Base-by-base conservation (phyloP, 306 rosid species). In the Psophocarpus tetragonolobus region DNA sequence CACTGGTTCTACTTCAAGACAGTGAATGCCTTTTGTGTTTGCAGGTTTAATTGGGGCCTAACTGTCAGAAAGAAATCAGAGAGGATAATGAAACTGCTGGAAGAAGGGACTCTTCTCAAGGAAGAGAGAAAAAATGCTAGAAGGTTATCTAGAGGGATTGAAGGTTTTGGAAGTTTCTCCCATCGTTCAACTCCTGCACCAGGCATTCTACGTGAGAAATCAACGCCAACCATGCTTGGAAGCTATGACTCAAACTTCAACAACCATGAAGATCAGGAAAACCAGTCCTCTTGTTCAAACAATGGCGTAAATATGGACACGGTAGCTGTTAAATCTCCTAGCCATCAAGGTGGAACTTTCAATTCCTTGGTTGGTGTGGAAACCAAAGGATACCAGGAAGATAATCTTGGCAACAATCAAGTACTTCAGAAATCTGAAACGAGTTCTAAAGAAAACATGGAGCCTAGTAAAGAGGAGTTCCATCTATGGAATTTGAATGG, bases 1-100 rank as follows among this genome's bases (percentile, higher is more conserved):
- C 38, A 30, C 8, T 60, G 14, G 18, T 7, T 11, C 44, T 23
- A 14, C 66, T n/a, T n/a, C n/a, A 33, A 48, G 66, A 41, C 57
- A 38, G 35, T 69, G 50, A 74, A 14, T 8, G 21, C 8, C 47
- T 64, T 18, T 51, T 33, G 62, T 61, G 1, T 57, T 32, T 42
- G 72, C 90, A 95, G 97, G 86, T 95, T 95, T 88, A 95, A 95
- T 14, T 95, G 99, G 99, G 99, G 99, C 35, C 58, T 95, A 36
- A 82, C 92, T 21, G 96, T 90, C 7, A 87, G 97, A 76, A 95
- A 91, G 68, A 95, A 90, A 83, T 87, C 97, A 3, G 94, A 83
- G 78, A 71, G 92, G 76, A 80, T 92, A 68, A 7, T 87, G 90
- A 91, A 86, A 50, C 75, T 92, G 38, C 83, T 95, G 11, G 87